These are phyloP conservation scores for Neurospora discreta DNA, from an alignment of 495 filamentous ascomycete species.

Conservation along the genomic window DNA sequence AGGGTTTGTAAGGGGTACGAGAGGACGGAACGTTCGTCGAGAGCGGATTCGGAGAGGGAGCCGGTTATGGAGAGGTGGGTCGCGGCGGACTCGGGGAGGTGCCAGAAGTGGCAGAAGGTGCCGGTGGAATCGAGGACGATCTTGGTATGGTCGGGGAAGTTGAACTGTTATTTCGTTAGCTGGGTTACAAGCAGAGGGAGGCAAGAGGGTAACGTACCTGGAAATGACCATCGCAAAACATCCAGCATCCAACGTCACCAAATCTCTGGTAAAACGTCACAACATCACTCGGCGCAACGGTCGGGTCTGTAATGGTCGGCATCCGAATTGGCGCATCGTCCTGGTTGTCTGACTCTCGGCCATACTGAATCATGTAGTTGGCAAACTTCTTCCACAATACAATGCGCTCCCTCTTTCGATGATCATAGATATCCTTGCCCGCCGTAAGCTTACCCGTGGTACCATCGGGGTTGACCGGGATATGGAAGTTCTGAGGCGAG, in stretches of 20 bases:
- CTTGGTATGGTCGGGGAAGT: constrained; percentile 97
- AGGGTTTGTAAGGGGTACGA: constrained; percentile 49
- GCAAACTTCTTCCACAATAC: constrained; percentile 85
- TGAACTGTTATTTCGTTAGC: constrained; percentile 47
- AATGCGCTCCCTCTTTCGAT: constrained; percentile 59
- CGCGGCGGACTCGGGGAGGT: constrained; percentile 60
- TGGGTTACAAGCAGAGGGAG: background rate
- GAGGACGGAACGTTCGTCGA: constrained; percentile 48
- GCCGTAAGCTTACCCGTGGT: constrained; percentile 40
- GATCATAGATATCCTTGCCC: constrained; percentile 49
- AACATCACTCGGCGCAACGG: constrained; percentile 44
- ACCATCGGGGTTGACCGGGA: constrained; percentile 40
- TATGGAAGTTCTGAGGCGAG: constrained; percentile 47
- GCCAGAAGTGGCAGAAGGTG: constrained; percentile 74
- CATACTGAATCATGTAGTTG: constrained; percentile 75
- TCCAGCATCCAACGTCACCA: constrained; percentile 82
- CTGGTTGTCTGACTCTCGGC: constrained; percentile 38
- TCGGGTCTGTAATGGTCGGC: constrained; percentile 38
- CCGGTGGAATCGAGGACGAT: constrained; percentile 66
- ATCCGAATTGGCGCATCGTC: constrained; percentile 37
- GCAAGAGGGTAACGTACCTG: constrained; percentile 39
- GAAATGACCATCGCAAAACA: constrained; percentile 76
- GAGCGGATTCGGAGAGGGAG: constrained; percentile 53
- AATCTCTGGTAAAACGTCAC: constrained; percentile 84
- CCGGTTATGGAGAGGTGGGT: constrained; percentile 49